Evolutionary conservation across 495 filamentous ascomycete genomes (phyloP).

Genomic region (Melanomma pulvis-pyrius): DNA sequence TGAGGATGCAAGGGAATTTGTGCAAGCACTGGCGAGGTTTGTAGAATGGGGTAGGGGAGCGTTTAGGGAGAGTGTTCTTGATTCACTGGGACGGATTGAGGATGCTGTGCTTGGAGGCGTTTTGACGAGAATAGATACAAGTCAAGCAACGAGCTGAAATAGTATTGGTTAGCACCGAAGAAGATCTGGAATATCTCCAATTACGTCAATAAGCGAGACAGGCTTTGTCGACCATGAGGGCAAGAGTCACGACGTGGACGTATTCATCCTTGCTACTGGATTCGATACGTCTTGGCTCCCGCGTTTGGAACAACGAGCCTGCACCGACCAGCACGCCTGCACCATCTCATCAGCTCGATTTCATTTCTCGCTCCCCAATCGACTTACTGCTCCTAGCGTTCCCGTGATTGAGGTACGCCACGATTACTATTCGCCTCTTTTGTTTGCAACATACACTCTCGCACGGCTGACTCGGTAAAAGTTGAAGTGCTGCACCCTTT

Average conservation of each 20-base stretch:
- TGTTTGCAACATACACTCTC: too few species aligned
- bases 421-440: too few species aligned
- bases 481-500: too few species aligned
- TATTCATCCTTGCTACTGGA: constrained; percentile 48
- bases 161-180: too few species aligned
- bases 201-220: constrained; percentile 35
- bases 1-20: neutral
- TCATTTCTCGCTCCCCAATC: constrained; percentile 10
- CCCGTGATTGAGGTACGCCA: too few species aligned
- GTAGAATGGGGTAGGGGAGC: neutral
- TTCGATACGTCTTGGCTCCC: constrained; percentile 49
- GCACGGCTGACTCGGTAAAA: too few species aligned
- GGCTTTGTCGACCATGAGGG: constrained; percentile 46
- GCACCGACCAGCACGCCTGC: constrained; percentile 57
- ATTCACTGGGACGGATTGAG: neutral
- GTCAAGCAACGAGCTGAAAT: too few species aligned
- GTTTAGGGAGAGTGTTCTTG: neutral
- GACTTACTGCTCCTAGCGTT: constrained; percentile 57
- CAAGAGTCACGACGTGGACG: constrained; percentile 42
- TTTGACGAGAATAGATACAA: too few species aligned
- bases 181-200: too few species aligned
- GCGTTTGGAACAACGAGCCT: constrained; percentile 45
- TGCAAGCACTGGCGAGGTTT: neutral
- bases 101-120: too few species aligned
- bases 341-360: constrained; percentile 33